Evolutionary conservation across 1,284 basidiomycete species (phyloP), one percentile per base, ranked within the genome.

Genomic region (Ustilago loliicola): DNA sequence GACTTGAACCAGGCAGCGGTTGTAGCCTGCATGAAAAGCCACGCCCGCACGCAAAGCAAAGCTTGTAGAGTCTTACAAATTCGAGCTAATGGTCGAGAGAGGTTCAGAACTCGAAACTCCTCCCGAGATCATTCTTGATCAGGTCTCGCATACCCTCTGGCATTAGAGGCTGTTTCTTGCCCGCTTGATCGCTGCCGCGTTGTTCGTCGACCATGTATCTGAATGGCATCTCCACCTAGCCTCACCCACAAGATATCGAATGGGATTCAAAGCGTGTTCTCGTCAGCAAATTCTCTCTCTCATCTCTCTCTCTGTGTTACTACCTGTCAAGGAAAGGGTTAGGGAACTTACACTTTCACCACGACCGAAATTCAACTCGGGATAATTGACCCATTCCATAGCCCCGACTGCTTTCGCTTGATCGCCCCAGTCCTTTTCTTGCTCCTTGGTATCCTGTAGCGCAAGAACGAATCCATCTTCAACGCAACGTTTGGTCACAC

Each of bases 401-500:
- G 6, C 38, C 1, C 70, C 67, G 15, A 70, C 45, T 2, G 62
- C 25, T 17, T 60, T 25, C 3, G 34, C 32, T 5, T 19, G 61
- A 45, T 76, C 73, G 2, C 65, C 60, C 66, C 61, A 65, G 25
- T 48, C 29, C 3, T 48, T 15, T 48, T 80, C 74, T 34, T 73
- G 74, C 19, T 63, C 3, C 17, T 54, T 34, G 1, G 68, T 77
- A 45, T 77, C 74, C n/a, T 61, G 34, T 2, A 80, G 53, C 0
- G 21, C 27, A 17, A 80, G 61, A 2, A 70, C 51, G n/a, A 56
- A 59, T 0, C 25, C 72, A 58, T 97, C 94, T 72, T 93, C 88
- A 0, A 96, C 92, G 17, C 97, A 93, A 2, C 91, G 87, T 86
- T 96, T 98, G 0, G 94, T 95, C 7, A 98, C 96, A 9, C 93